These are phyloP conservation scores for Bryoglossum gracile DNA, from an alignment of 495 filamentous ascomycete species.

Conservation along the genomic window DNA sequence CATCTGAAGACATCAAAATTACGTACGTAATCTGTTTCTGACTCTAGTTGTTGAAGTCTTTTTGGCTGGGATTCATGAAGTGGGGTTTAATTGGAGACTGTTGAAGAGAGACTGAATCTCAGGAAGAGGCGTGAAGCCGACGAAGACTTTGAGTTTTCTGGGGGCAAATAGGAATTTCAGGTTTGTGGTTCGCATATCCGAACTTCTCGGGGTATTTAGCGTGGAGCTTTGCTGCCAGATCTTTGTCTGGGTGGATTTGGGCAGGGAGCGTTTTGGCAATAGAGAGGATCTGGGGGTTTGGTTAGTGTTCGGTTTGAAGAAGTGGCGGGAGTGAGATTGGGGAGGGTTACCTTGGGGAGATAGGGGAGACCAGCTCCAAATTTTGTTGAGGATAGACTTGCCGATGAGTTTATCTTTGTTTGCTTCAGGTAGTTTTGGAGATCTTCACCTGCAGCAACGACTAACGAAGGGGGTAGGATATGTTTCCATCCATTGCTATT, in stretches of 20 bases:
- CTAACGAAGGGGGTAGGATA: constrained; percentile 64
- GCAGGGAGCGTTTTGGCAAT: constrained; percentile 72
- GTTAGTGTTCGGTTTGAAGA: not conserved
- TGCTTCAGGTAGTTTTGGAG: constrained; percentile 59
- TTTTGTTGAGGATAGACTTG: constrained; percentile 50
- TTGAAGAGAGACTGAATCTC: constrained; percentile 55
- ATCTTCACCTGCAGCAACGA: constrained; percentile 53
- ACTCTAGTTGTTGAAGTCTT: constrained; percentile 49
- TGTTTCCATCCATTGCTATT: constrained; percentile 52
- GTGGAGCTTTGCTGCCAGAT: constrained; percentile 56
- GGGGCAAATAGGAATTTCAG: constrained; percentile 74
- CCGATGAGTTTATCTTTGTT: constrained; percentile 60
- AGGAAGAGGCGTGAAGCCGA: constrained; percentile 61
- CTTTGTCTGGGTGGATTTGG: constrained; percentile 72
- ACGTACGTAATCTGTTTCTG: constrained; percentile 52
- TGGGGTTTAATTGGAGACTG: constrained; percentile 34
- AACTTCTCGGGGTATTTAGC: constrained; percentile 55
- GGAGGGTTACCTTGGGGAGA: constrained; percentile 55
- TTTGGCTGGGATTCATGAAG: constrained; percentile 42
- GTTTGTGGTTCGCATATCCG: constrained; percentile 72
- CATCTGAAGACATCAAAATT: constrained; percentile 48
- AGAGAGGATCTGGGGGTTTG: constrained; percentile 51
- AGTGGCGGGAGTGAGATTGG: not conserved
- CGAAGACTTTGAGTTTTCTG: constrained; percentile 72
- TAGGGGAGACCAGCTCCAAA: constrained; percentile 64